Evolutionary conservation across 768 basidiomycete species (phyloP).

Genomic region (Macrolepiota fuliginosa): DNA sequence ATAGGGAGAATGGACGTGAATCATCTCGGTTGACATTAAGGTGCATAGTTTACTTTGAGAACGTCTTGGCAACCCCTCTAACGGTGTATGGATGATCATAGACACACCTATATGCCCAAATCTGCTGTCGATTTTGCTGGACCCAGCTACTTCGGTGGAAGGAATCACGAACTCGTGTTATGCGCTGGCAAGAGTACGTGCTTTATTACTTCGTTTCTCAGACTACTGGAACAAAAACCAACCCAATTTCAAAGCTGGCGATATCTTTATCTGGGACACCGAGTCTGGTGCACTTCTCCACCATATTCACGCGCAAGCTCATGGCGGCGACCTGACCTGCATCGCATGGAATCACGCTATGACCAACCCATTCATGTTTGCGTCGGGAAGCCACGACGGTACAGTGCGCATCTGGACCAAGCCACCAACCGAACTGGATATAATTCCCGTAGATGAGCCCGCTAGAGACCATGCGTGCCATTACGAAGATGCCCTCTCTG

Average conservation of each 20-base stretch:
- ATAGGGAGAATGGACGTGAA: conserved; percentile 36
- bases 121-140: conserved; percentile 73
- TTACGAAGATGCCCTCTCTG: background rate
- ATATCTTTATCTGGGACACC: conserved; percentile 85
- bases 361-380: conserved; percentile 68
- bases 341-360: conserved; percentile 76
- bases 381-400: conserved; percentile 78
- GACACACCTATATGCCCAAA: conserved; percentile 77
- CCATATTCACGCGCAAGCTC: conserved; percentile 59
- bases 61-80: background rate
- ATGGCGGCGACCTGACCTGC: conserved; percentile 72
- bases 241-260: conserved; percentile 55
- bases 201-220: background rate
- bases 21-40: conserved; percentile 38
- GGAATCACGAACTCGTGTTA: conserved; percentile 73
- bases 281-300: conserved; percentile 75
- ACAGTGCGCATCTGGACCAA: conserved; percentile 72
- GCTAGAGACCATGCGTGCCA: background rate
- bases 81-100: conserved; percentile 24
- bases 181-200: conserved; percentile 70
- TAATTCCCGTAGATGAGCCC: background rate
- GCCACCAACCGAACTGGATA: conserved; percentile 6
- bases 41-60: conserved; percentile 20
- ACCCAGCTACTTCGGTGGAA: conserved; percentile 80
- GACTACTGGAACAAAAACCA: background rate